Percentiles rank a stretch among this genome's conserved stretches.
Conservation (phyloP, 495 filamentous ascomycete genomes). For the Ascodesmis nigricans region DNA sequence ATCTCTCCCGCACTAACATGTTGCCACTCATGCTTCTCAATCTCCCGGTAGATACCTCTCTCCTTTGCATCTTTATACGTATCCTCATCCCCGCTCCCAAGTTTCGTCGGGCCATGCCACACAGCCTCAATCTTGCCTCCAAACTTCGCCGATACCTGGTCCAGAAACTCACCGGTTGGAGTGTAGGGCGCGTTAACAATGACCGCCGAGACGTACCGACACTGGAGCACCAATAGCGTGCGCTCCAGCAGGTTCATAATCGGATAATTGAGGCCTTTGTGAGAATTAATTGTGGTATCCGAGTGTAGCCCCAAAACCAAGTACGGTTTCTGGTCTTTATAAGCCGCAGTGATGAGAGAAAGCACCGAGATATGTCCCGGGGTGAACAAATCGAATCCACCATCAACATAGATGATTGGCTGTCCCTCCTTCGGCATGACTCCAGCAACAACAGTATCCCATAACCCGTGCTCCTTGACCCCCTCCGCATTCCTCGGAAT, state of each 20-base stretch:
- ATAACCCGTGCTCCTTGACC: constrained; percentile 16
- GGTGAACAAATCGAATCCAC: constrained; percentile 92
- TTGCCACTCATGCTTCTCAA: constrained; percentile 50
- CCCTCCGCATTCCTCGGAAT: constrained; percentile 50
- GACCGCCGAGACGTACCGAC: constrained; percentile 70
- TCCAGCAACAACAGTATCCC: constrained; percentile 38
- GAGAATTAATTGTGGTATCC: constrained; percentile 78
- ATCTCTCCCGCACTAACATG: constrained; percentile 85
- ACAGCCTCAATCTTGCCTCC: constrained; percentile 56
- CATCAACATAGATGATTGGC: constrained; percentile 80
- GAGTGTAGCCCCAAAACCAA: constrained; percentile 83
- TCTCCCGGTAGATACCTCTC: constrained; percentile 58
- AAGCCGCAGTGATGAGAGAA: constrained; percentile 42
- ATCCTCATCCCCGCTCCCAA: constrained; percentile 70
- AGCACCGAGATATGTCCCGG: constrained; percentile 93
- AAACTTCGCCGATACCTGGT: constrained; percentile 34
- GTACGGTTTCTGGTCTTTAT: constrained; percentile 58
- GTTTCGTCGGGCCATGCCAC: constrained; percentile 85
- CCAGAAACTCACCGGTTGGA: constrained; percentile 53
- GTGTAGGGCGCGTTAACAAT: constrained; percentile 77
- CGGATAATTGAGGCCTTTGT: constrained; percentile 94
- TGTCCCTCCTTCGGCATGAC: constrained; percentile 48
- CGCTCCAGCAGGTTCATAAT: constrained; percentile 99
- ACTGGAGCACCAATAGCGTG: constrained; percentile 85
- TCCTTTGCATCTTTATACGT: constrained; percentile 61